Conservation (phyloP, 2,329 filamentous ascomycete species). For the Arthrobotrys megalospora region DNA sequence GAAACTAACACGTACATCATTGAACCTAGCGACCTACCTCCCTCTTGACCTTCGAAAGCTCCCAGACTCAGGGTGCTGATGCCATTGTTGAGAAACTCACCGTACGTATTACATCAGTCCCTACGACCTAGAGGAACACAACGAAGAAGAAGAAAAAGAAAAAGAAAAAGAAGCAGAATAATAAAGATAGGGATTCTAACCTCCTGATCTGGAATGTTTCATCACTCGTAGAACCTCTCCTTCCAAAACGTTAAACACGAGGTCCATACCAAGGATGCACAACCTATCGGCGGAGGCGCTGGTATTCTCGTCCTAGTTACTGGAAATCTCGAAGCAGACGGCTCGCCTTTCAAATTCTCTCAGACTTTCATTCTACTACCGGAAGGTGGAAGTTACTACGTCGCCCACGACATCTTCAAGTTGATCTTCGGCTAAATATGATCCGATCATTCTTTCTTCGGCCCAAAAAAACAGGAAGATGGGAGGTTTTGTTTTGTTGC, state of each 20-base stretch:
- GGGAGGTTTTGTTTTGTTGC: background rate
- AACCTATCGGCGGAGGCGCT: conserved; percentile 79
- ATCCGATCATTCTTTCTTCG: background rate
- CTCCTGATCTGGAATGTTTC: conserved; percentile 54
- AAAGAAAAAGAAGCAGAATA: background rate
- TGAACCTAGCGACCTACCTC: conserved; percentile 79
- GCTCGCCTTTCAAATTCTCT: conserved; percentile 90
- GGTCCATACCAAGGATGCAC: conserved; percentile 83
- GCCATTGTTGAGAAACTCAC: conserved; percentile 84
- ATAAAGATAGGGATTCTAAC: conserved; percentile 20
- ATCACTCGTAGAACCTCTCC: conserved; percentile 76
- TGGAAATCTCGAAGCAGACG: conserved; percentile 86
- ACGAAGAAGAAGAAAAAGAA: background rate
- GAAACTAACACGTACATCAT: conserved; percentile 31
- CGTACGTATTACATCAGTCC: conserved; percentile 72
- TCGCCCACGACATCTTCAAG: conserved; percentile 96
- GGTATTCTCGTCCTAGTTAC: conserved; percentile 87
- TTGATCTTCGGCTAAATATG: conserved; percentile 75
- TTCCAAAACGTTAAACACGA: conserved; percentile 87
- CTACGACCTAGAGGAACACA: background rate
- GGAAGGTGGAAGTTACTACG: conserved; percentile 82
- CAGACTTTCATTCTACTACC: conserved; percentile 89
- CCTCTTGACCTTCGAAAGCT: conserved; percentile 92
- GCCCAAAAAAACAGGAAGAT: background rate
- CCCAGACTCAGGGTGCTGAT: conserved; percentile 75